Conservation (phyloP, 306 rosid genomes). For the Fragaria iinumae region DNA sequence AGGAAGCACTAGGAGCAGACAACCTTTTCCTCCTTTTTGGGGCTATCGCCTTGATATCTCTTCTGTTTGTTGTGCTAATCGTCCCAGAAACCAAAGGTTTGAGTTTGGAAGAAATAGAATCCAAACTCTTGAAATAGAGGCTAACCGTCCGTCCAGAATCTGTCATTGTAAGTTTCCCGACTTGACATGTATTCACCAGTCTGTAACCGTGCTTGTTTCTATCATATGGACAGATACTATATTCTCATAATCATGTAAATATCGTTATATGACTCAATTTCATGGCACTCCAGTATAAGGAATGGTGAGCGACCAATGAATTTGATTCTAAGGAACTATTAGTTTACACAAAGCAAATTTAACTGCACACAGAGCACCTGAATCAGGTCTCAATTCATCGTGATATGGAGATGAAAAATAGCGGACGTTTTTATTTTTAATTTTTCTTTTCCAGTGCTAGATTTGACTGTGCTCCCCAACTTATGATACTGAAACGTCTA, state of each 20-base stretch:
- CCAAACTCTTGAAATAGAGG: constrained; percentile 73
- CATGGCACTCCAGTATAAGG: neutral
- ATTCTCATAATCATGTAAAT: constrained; percentile 1
- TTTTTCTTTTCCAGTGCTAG: neutral
- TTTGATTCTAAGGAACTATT: neutral
- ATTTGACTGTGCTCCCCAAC: neutral
- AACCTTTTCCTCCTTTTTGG: constrained; percentile 93
- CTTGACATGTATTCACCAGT: neutral
- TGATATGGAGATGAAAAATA: neutral
- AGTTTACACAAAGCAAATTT: neutral
- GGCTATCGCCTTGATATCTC: constrained; percentile 66
- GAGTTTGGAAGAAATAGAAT: constrained; percentile 90
- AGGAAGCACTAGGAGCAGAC: constrained; percentile 92
- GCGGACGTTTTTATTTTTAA: neutral
- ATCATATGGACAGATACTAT: constrained; percentile 2
- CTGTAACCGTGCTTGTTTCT: neutral
- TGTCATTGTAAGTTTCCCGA: constrained; percentile 1
- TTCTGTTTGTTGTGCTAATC: constrained; percentile 53
- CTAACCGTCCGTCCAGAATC: neutral
- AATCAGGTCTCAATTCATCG: neutral
- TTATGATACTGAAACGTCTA: neutral
- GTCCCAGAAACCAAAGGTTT: constrained; percentile 97
- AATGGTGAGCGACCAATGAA: neutral
- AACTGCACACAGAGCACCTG: neutral
- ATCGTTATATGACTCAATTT: neutral